phyloP scores from a whole-genome alignment of 805 yeast species.

The Candida khao-thaluensis region DNA sequence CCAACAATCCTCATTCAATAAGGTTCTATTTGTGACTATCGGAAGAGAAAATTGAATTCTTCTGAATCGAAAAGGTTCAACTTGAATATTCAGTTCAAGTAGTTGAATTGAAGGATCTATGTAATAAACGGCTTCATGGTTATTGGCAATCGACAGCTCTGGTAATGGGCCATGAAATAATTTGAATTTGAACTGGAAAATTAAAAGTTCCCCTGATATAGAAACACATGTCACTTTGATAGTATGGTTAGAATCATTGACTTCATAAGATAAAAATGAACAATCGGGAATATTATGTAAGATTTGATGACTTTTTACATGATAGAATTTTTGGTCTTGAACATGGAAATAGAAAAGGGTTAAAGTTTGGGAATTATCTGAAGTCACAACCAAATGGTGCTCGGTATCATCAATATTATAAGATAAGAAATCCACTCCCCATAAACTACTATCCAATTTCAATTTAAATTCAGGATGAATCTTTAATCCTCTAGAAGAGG shows the following conservation, averaged over 20 bases:
- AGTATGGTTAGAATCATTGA: slow-evolving; percentile 20
- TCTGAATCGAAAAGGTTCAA: slow-evolving; percentile 16
- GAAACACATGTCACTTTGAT: slow-evolving; percentile 39
- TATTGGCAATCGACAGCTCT: slow-evolving; percentile 11
- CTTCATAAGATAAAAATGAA: slow-evolving; percentile 29
- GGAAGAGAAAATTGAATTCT: slow-evolving; percentile 26
- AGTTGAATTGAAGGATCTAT: slow-evolving; percentile 29
- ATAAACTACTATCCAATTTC: slow-evolving; percentile 47
- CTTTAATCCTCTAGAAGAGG: slow-evolving; percentile 17
- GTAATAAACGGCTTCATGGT: slow-evolving; percentile 18
- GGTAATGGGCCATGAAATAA: slow-evolving; percentile 27
- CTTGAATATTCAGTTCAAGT: slow-evolving; percentile 16
- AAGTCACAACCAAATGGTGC: slow-evolving; percentile 37
- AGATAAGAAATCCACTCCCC: slow-evolving; percentile 58
- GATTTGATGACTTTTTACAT: slow-evolving; percentile 40
- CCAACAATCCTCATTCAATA: slow-evolving; percentile 55
- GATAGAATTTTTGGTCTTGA: slow-evolving; percentile 25
- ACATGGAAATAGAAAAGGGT: slow-evolving; percentile 38
- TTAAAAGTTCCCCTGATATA: slow-evolving; percentile 46
- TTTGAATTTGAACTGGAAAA: slow-evolving; percentile 35
- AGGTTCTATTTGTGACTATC: slow-evolving; percentile 28
- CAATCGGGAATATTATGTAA: slow-evolving; percentile 58
- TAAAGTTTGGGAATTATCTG: slow-evolving; percentile 54
- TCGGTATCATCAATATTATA: slow-evolving; percentile 22
- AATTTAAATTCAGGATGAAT: slow-evolving; percentile 27